Evolutionary conservation across 176 grass and related monocot genomes (phyloP), one percentile per base, ranked within the genome.

Genomic region (Carex littledalei): DNA sequence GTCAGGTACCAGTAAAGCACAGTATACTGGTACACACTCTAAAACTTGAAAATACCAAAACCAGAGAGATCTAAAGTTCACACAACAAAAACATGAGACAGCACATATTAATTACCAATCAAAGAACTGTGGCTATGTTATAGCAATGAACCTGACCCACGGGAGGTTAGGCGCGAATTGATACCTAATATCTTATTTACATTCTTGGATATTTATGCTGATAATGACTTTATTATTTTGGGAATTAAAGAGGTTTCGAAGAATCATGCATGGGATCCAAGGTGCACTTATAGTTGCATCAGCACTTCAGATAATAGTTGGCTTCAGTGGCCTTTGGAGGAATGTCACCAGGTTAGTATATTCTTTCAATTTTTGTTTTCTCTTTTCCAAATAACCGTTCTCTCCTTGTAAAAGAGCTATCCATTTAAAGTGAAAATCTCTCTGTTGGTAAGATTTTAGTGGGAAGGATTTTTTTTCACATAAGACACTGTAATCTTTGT

Each of bases 261-360:
- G 75, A 45, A 96, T 99, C 81, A 99, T 99, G 97, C 90, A 90
- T 45, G 97, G 91, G 73, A 99, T 93, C 4, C 97, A 99, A 91
- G 97, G 97, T 69, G 97, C 97, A 15, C 73, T 99, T 39, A 99
- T 99, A 43, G 93, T 99, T 84, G 93, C 91, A 85, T 99, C 97
- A 26, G 88, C 97, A 8, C 82, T 99, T 88, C 97, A 99, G 71
- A 99, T 99, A 43, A 94, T 99, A 77, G 85, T 99, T 71, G 97
- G 97, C 37, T 99, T 99, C 78, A 99, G 97, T 85, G 97, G 97
- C 62, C 93, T 99, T 84, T 99, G 97, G 97, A 89, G 93, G 67
- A 99, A 99, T 76, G 93, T 99, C 80, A 91, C 97, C 14, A 92
- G 97, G 96, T 98, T 84, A 12, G 89, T 76, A 52, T 85, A 35